A percentile compares a stretch with the other conserved stretches of the same genome.
phyloP scores from a whole-genome alignment of 192 early-diverging fungal genomes.

The Chytriomyces sp. region DNA sequence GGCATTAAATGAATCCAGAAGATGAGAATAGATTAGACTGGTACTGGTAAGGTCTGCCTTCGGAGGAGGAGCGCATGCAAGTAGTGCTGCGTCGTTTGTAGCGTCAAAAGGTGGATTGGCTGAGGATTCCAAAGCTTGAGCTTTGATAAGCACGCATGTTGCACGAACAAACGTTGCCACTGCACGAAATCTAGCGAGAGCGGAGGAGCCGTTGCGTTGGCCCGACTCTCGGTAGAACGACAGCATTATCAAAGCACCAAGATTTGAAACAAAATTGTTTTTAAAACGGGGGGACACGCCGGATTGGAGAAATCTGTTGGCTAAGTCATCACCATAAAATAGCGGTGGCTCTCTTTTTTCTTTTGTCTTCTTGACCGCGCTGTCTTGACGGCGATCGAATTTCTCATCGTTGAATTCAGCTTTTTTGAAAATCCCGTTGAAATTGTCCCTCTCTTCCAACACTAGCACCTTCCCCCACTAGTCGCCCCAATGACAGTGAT shows the following conservation, averaged over 20 bases:
- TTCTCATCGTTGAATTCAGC: too few species aligned
- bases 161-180: slow-evolving; percentile 15
- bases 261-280: not conserved
- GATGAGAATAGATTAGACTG: not conserved
- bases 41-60: not conserved
- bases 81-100: not conserved
- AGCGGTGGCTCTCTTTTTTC: too few species aligned
- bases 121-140: not conserved
- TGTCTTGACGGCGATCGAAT: too few species aligned
- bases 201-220: not conserved
- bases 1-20: not conserved
- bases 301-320: not conserved
- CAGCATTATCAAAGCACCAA: too few species aligned
- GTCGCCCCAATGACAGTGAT: not conserved
- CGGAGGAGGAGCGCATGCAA: not conserved
- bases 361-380: too few species aligned
- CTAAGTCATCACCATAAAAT: not conserved
- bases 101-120: not conserved
- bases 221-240: not conserved
- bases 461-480: not conserved
- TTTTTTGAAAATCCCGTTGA: too few species aligned
- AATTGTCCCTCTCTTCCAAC: not conserved
- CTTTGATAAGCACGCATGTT: slow-evolving; percentile 4
- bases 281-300: not conserved
- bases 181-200: slow-evolving; percentile 13